Evolutionary conservation across 2,329 filamentous ascomycete genomes (phyloP), one percentile per base, ranked within the genome.

Genomic region (Aspergillus tubingensis): DNA sequence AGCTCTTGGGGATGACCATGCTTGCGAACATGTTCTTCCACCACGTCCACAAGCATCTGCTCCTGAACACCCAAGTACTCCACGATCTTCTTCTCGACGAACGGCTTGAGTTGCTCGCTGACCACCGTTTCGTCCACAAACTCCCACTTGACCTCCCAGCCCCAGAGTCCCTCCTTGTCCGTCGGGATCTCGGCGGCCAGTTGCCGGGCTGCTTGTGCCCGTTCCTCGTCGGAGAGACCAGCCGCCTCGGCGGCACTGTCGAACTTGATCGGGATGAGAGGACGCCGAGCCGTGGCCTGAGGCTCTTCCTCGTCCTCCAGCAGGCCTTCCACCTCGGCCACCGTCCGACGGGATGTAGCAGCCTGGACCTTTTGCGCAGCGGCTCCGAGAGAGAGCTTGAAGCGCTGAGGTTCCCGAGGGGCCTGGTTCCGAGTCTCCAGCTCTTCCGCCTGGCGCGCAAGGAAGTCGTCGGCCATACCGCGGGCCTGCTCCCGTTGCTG

Each of bases 11-110:
- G 91, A 64, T 84, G 85, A 25, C 88, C 88, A 68, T 89, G 88
- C 68, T 88, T 88, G 65, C 89, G 86, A 64, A 99, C 80, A 76
- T 96, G 92, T 70, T 92, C 90, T 72, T 97, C 89, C 41, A 98
- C 92, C 47, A 95, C 89, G 72, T 96, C 93, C 32, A 99, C 92
- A 51, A 99, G 82, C 80, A 97, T 88, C 78, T 98, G 91, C 76
- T 99, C 95, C 78, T 98, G 92, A 60, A 99, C 91, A 61, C 96
- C 96, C 52, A 99, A 85, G 70, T 95, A 96, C 77, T 99, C 95
- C 62, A 99, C 89, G 68, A 98, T 91, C 84, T 98, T 99, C 85
- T 96, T 96, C 81, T 96, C 92, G 59, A 98, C 91, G 79, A 97
- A 99, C 30, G 94, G 93, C 71, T 91, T 87, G 68, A 99, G 86